Evolutionary conservation across 2,329 filamentous ascomycete genomes (phyloP), one percentile per base, ranked within the genome.

Genomic region (Fusarium sarcochroum): DNA sequence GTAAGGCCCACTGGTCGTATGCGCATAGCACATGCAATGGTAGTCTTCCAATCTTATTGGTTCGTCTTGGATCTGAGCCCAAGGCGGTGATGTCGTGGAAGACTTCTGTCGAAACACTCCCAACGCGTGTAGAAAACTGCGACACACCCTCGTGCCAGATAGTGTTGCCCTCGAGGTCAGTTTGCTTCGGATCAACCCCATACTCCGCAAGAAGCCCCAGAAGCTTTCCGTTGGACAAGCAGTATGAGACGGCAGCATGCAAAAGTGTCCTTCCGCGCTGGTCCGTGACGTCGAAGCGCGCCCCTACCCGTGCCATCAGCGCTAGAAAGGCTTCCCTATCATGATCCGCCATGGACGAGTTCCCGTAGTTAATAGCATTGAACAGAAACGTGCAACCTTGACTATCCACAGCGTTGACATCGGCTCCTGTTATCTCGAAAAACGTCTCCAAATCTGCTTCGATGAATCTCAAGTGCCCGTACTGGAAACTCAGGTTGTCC

Each of bases 21-120:
- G 35, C 20, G 10, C 50, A 57, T 15, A 57, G 1, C 10, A 59
- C 6, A 17, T 59, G 50, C 2, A 59, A 57, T 2, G 51, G 41
- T 4, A 34, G 23, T 13, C 4, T 47, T 5, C 41, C 51, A 2
- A 5, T 11, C 1, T 30, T 42, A 18, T 58, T 58, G 2, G 21
- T 7, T 6, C 18, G 30, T 10, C 4, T 30, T 1, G 21, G 18
- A 42, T 58, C 42, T 1, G 42, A 23, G 3, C 42, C 27, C 15
- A 57, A 5, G 11, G 7, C 18, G 5, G 27, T 25, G 7, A 42
- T 37, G 6, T 17, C 20, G 3, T 13, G 6, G 21, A 27, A 6
- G 3, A 30, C 8, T 3, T 13, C 7, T 4, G 17, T 4, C 10
- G 13, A 30, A 6, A 18, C 17, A 15, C 5, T 20, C 21, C 14